Conservation (phyloP, 352 stramenopile species). For the Pythium vanterpoolii region DNA sequence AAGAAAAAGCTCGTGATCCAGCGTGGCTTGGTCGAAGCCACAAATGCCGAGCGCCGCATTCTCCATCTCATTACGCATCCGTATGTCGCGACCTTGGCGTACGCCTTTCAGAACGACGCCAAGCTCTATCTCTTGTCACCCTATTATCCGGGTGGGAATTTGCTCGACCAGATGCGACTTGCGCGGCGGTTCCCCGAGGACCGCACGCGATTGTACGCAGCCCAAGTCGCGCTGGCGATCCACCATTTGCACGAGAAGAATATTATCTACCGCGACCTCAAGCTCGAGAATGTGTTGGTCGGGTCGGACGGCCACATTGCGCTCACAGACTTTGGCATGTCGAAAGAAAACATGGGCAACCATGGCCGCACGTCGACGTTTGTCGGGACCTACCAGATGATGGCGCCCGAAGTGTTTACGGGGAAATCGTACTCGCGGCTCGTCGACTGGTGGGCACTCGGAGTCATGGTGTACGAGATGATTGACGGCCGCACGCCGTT, state of each 20-base stretch:
- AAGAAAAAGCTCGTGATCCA: slow-evolving; percentile 87
- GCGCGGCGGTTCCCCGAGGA: slow-evolving; percentile 91
- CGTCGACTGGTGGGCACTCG: slow-evolving; percentile 88
- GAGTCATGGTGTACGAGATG: slow-evolving; percentile 89
- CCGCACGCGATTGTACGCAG: slow-evolving; percentile 93
- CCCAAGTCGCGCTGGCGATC: slow-evolving; percentile 96
- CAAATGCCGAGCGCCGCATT: slow-evolving; percentile 88
- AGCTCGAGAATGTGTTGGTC: slow-evolving; percentile 91
- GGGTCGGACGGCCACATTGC: slow-evolving; percentile 95
- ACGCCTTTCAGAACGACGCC: slow-evolving; percentile 88
- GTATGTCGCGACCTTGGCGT: slow-evolving; percentile 95
- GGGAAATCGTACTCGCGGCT: slow-evolving; percentile 86
- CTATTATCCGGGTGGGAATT: slow-evolving; percentile 96
- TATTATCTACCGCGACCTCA: slow-evolving; percentile 90
- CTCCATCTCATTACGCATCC: slow-evolving; percentile 93
- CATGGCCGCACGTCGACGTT: slow-evolving; percentile 82
- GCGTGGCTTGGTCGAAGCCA: slow-evolving; percentile 87
- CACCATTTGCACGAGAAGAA: slow-evolving; percentile 90
- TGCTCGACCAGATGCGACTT: slow-evolving; percentile 91
- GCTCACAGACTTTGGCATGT: slow-evolving; percentile 99
- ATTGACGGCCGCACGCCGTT: slow-evolving; percentile 85
- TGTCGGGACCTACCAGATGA: slow-evolving; percentile 92
- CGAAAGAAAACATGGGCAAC: slow-evolving; percentile 96
- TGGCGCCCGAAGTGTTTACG: slow-evolving; percentile 88
- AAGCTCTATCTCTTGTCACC: slow-evolving; percentile 92